These are phyloP conservation scores for Curvularia spicifera DNA, from an alignment of 2,329 filamentous ascomycete genomes.

Conservation along the genomic window DNA sequence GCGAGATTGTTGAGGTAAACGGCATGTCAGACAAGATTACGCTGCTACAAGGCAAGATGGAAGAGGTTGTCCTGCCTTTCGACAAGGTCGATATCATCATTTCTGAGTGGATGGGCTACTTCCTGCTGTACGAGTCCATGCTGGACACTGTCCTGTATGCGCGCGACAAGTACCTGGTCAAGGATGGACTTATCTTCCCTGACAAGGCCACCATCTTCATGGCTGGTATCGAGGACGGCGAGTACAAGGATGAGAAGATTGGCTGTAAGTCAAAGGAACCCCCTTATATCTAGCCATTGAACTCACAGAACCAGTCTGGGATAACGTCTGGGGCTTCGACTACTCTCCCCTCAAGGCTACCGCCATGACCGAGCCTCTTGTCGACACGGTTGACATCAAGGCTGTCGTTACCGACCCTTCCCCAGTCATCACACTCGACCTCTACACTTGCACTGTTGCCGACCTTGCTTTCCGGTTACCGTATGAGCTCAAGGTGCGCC, in stretches of 20 bases:
- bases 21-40: slow-evolving; percentile 96
- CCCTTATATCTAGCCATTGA: not conserved
- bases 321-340: slow-evolving; percentile 98
- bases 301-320: slow-evolving; percentile 76
- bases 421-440: slow-evolving; percentile 83
- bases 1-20: slow-evolving; percentile 91
- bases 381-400: slow-evolving; percentile 97
- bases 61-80: slow-evolving; percentile 92
- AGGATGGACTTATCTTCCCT: slow-evolving; percentile 93
- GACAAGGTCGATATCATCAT: slow-evolving; percentile 99
- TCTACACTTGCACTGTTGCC: slow-evolving; percentile 84
- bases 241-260: slow-evolving; percentile 99
- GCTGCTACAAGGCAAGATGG: slow-evolving; percentile 98
- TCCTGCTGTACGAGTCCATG: slow-evolving; percentile 98
- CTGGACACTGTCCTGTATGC: slow-evolving; percentile 97
- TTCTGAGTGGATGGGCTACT: slow-evolving; percentile 99
- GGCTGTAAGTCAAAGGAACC: slow-evolving; percentile 67
- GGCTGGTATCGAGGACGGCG: slow-evolving; percentile 96
- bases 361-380: slow-evolving; percentile 91
- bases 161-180: slow-evolving; percentile 85
- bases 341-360: slow-evolving; percentile 93
- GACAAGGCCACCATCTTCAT: slow-evolving; percentile 98
- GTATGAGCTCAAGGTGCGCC: slow-evolving; percentile 77
- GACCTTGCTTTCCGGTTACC: slow-evolving; percentile 84
- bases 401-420: slow-evolving; percentile 93